These are phyloP conservation scores for Grigorovia transvaalensis DNA, from an alignment of 805 yeast species.

Conservation along the genomic window DNA sequence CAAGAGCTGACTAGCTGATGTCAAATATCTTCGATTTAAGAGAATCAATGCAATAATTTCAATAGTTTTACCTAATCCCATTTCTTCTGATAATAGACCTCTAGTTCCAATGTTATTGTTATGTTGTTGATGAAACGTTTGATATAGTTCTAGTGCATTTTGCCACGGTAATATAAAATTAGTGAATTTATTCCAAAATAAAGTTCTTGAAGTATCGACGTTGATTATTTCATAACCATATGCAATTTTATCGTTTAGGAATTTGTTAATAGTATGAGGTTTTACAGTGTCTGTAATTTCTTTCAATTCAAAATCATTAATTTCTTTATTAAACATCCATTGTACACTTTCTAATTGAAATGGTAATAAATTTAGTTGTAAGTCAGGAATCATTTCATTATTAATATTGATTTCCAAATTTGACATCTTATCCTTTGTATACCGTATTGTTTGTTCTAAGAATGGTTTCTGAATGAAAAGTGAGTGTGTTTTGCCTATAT, in stretches of 20 bases:
- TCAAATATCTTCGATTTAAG: conserved; percentile 44
- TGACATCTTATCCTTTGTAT: conserved; percentile 12
- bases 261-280: conserved; percentile 5
- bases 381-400: conserved; percentile 3
- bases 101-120: conserved; percentile 15
- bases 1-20: conserved; percentile 1
- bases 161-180: conserved; percentile 13
- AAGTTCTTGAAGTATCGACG: background rate
- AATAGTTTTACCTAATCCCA: conserved; percentile 95
- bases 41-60: conserved; percentile 63
- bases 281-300: background rate
- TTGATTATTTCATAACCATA: conserved; percentile 22
- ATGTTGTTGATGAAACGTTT: conserved; percentile 1
- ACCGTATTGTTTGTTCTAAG: conserved; percentile 14
- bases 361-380: conserved; percentile 19
- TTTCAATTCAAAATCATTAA: background rate
- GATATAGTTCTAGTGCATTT: conserved; percentile 12
- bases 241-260: conserved; percentile 18
- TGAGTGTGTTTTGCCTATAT: background rate
- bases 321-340: conserved; percentile 27
- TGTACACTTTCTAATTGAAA: conserved; percentile 25
- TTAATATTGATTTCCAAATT: conserved; percentile 2
- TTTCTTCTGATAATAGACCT: conserved; percentile 83
- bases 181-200: conserved; percentile 28
- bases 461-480: conserved; percentile 21